Base-by-base conservation (phyloP, 768 basidiomycete species). In the Infundibulicybe gibba region DNA sequence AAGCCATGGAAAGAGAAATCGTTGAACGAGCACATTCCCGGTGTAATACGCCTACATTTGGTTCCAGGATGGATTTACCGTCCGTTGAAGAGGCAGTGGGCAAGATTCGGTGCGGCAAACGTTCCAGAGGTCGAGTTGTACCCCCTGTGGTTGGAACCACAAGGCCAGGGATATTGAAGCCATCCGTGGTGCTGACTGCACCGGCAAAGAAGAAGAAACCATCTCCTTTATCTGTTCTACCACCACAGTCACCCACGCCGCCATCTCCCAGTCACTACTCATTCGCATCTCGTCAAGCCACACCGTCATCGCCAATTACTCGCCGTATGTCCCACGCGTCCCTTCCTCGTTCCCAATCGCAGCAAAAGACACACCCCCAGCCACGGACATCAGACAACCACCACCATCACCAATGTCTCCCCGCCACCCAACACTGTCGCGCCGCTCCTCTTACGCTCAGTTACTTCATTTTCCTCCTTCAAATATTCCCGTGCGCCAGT, bases 21-120 rank as follows among this genome's bases (percentile, higher is more conserved):
- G 61, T 74, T 10, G 71, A 75, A 39, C 69, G 71, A 16, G 68
- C 74, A 16, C 71, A 66, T 33, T 80, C 79, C 3, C 66, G 80
- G 33, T 82, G 79, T 50, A 79, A 75, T 9, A 81, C 81, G 3
- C 81, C 81, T 9, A 81, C 81, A 1, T 81, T 83, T 52, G 82
- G 81, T 12, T 83, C 81, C 1, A 69, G 72, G 31, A 67, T 68
- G 43, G 65, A 71, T 5, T 57, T 78, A 6, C 72, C 75, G 1
- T 74, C 73, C 10, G 64, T 71, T 14, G 70, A 72, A 49, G 75
- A 77, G 50, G 64, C 69, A 10, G 57, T 74, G 49, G n/a, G 59
- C 68, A 17, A 66, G 68, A 32, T 73, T 75, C 45, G 71, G 70
- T 3, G 61, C 6, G 48, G 55, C 14, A 33, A 34, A 41, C 44